phyloP scores from a whole-genome alignment of 1,139 yeast genomes.

The Lipomyces yarrowii region DNA sequence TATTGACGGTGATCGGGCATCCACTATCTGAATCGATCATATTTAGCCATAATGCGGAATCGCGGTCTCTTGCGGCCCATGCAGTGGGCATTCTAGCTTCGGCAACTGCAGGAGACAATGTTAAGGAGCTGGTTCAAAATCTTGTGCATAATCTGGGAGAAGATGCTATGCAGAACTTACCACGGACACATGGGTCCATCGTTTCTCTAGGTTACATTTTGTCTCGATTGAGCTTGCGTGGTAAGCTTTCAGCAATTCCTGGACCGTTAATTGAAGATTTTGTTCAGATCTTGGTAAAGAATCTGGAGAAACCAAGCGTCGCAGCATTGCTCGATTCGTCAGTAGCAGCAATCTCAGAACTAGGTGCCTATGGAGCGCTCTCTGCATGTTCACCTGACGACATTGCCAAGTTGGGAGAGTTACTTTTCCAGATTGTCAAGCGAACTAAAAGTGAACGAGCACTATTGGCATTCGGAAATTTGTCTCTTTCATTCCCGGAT shows the following conservation, averaged over 20 bases:
- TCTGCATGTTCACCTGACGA: constrained; percentile 7
- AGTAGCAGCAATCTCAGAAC: constrained; percentile 55
- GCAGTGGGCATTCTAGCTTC: constrained; percentile 61
- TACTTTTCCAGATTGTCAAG: constrained; percentile 29
- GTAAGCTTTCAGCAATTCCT: constrained; percentile 39
- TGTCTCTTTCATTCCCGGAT: constrained; percentile 51
- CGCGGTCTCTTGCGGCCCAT: constrained; percentile 47
- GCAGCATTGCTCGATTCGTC: constrained; percentile 42
- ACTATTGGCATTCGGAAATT: constrained; percentile 56
- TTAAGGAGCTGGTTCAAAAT: constrained; percentile 30
- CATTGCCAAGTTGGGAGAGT: constrained; percentile 41
- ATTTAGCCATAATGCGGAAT: constrained; percentile 38
- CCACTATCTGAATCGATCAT: constrained; percentile 35
- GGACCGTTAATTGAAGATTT: constrained; percentile 10
- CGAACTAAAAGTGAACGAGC: constrained; percentile 65
- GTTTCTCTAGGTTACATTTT: constrained; percentile 52
- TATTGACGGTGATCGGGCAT: constrained; percentile 26
- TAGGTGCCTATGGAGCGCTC: constrained; percentile 63
- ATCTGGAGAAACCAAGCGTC: constrained; percentile 16
- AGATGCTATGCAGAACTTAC: constrained; percentile 12
- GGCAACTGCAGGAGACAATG: constrained; percentile 42
- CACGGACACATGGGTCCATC: constrained; percentile 39
- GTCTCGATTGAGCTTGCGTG: constrained; percentile 54
- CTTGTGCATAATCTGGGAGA: constrained; percentile 17
- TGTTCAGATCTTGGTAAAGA: constrained; percentile 29